phyloP scores from a whole-genome alignment of 345 rosid genomes.

The Firmiana major region DNA sequence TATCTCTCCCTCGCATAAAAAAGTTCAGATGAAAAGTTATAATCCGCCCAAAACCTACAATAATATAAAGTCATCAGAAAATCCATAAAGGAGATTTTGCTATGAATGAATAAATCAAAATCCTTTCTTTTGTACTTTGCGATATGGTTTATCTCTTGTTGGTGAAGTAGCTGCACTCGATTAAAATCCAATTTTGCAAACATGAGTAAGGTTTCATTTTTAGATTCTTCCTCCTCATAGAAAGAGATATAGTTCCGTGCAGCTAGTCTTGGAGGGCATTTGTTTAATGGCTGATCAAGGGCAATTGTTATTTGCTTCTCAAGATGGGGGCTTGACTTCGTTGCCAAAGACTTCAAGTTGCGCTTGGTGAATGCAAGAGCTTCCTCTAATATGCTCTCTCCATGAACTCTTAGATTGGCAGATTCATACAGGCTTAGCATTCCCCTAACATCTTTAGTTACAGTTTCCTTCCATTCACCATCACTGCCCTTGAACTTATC shows the following conservation, averaged over 20 bases:
- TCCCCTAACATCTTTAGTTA: background rate
- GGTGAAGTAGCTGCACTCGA: background rate
- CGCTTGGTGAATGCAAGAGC: background rate
- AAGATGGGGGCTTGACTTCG: background rate
- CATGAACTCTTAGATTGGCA: background rate
- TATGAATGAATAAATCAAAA: no score
- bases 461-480: background rate
- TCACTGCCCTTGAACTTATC: background rate
- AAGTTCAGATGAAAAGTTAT: background rate
- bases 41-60: constrained; percentile 1
- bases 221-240: background rate
- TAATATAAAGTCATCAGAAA: background rate
- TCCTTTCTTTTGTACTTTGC: background rate
- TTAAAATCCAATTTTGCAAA: background rate
- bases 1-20: constrained; percentile 6
- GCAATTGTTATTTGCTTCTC: background rate
- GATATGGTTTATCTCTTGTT: background rate
- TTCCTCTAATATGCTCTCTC: background rate
- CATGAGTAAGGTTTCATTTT: background rate
- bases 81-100: no score
- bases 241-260: constrained; percentile 1
- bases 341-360: background rate
- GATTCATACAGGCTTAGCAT: constrained; percentile 3
- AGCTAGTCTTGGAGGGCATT: background rate
- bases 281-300: background rate